These are phyloP conservation scores for Macadamia integrifolia DNA, from an alignment of 164 flowering plant genomes.

Conservation along the genomic window DNA sequence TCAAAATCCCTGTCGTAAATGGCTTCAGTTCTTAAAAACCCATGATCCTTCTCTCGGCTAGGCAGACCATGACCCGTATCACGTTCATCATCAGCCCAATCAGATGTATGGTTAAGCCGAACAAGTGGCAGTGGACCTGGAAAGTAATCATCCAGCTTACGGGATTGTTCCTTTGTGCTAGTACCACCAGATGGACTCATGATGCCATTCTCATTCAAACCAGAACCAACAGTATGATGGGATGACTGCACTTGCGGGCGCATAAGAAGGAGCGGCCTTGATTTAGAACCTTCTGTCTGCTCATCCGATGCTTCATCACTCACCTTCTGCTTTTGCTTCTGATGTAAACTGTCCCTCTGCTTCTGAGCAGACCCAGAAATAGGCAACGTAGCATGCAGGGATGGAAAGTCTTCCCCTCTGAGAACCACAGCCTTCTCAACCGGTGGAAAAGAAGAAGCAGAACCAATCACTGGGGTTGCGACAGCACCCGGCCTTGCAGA, in stretches of 20 bases:
- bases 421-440: constrained; percentile 56
- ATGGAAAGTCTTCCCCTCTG: constrained; percentile 96
- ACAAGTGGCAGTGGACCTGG: constrained; percentile 71
- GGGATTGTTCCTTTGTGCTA: constrained; percentile 16
- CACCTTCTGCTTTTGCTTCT: constrained; percentile 50
- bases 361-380: constrained; percentile 42
- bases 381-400: constrained; percentile 64
- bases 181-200: constrained; percentile 19
- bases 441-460: constrained; percentile 12
- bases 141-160: constrained; percentile 51
- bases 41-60: constrained; percentile 51
- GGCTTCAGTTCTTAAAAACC: constrained; percentile 41
- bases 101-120: constrained; percentile 66
- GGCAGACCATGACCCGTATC: constrained; percentile 62
- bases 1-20: constrained; percentile 72
- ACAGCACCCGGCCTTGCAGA: constrained; percentile 35
- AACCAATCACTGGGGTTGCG: constrained; percentile 20
- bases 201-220: constrained; percentile 22
- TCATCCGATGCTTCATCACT: constrained; percentile 32
- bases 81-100: constrained; percentile 99
- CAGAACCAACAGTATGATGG: constrained; percentile 21
- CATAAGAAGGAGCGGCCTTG: constrained; percentile 27
- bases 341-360: constrained; percentile 44
- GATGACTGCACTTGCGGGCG: constrained; percentile 37
- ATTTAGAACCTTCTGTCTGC: constrained; percentile 24